phyloP scores from a whole-genome alignment of 805 yeast species.

The Candida argentea region DNA sequence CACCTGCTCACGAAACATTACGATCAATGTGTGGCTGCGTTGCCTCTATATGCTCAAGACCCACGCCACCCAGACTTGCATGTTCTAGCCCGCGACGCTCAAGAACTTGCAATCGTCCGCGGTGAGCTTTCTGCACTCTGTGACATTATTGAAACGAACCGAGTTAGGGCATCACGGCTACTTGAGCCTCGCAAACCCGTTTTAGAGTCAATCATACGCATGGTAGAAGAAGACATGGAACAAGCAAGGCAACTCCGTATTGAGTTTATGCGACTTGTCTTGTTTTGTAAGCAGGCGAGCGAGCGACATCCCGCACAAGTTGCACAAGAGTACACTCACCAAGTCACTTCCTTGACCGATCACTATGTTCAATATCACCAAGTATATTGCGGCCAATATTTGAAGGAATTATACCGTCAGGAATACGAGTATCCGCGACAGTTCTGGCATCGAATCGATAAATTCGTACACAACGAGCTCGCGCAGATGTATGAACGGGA shows the following conservation, averaged over 20 bases:
- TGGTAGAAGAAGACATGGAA: conserved; percentile 9
- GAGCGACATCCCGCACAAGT: conserved; percentile 3
- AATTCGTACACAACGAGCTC: conserved; percentile 25
- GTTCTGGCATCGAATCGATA: conserved; percentile 20
- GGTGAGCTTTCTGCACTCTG: conserved; percentile 31
- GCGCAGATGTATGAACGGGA: conserved; percentile 23
- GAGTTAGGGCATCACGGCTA: conserved; percentile 18
- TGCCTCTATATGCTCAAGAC: conserved; percentile 21
- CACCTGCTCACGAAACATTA: conserved; percentile 72
- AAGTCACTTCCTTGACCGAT: conserved; percentile 18
- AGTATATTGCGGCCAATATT: conserved; percentile 24
- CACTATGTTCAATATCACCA: conserved; percentile 27
- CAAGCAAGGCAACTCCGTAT: conserved; percentile 13
- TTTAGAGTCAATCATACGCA: conserved; percentile 8
- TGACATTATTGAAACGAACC: conserved; percentile 27
- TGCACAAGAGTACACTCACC: conserved; percentile 13
- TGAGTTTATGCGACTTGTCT: conserved; percentile 2
- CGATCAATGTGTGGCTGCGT: conserved; percentile 60
- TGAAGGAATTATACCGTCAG: conserved; percentile 29
- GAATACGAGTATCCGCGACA: conserved; percentile 28
- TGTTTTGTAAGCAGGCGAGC: conserved; percentile 3
- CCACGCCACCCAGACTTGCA: conserved; percentile 15
- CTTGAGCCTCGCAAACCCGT: conserved; percentile 6
- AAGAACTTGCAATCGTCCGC: conserved; percentile 49
- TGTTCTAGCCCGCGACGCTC: conserved; percentile 42